These are phyloP conservation scores for Hirsutella rhossiliensis DNA, from an alignment of 2,329 filamentous ascomycete species.

Conservation along the genomic window DNA sequence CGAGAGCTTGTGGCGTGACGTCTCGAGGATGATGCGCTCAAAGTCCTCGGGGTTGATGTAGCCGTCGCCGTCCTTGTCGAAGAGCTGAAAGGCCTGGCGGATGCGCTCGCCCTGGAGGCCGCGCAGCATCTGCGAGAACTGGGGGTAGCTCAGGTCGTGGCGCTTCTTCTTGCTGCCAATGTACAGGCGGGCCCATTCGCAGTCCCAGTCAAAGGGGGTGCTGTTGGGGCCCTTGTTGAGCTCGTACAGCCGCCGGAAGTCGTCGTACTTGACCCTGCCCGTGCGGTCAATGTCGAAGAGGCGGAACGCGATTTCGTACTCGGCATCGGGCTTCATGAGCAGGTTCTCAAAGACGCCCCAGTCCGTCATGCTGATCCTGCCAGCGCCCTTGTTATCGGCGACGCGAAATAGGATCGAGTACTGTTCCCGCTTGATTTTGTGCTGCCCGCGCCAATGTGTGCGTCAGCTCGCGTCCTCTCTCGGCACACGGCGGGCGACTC, in stretches of 20 bases:
- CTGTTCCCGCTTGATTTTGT: slow-evolving; percentile 95
- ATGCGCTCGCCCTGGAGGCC: slow-evolving; percentile 93
- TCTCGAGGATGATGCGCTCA: slow-evolving; percentile 90
- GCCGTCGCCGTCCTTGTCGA: slow-evolving; percentile 84
- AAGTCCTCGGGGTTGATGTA: slow-evolving; percentile 95
- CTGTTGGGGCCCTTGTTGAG: slow-evolving; percentile 74
- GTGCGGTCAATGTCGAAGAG: slow-evolving; percentile 81
- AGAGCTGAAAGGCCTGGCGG: slow-evolving; percentile 83
- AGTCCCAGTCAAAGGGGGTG: slow-evolving; percentile 94
- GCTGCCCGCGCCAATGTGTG: slow-evolving; percentile 37
- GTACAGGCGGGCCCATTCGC: slow-evolving; percentile 92
- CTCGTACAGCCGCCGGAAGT: slow-evolving; percentile 77
- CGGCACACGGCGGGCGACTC: slow-evolving; percentile 26
- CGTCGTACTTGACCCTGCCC: slow-evolving; percentile 79
- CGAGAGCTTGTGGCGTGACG: slow-evolving; percentile 88
- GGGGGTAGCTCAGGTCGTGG: slow-evolving; percentile 85
- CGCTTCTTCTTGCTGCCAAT: slow-evolving; percentile 78
- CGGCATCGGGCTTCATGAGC: slow-evolving; percentile 84
- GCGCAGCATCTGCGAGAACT: slow-evolving; percentile 96
- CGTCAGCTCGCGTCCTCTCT: not conserved
- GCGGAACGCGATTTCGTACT: slow-evolving; percentile 97
- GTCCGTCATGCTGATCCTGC: slow-evolving; percentile 68
- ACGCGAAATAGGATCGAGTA: slow-evolving; percentile 89
- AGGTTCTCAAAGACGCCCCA: slow-evolving; percentile 94
- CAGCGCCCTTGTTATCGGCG: slow-evolving; percentile 66